Percentiles rank a stretch among this genome's conserved stretches.
Conservation (phyloP, 2,329 filamentous ascomycete species). For the Diaporthe destruens region DNA sequence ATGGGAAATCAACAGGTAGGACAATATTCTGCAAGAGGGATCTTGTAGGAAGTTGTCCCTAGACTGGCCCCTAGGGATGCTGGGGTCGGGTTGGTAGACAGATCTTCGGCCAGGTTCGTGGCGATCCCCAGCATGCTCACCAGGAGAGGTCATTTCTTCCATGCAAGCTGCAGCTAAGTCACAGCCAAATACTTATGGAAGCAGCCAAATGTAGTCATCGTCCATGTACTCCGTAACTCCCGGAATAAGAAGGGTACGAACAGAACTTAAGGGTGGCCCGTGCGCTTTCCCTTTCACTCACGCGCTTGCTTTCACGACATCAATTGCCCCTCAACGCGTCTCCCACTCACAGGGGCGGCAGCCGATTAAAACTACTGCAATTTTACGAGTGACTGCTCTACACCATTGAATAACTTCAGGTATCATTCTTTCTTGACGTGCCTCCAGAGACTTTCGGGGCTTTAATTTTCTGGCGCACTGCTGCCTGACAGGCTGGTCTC, state of each 20-base stretch:
- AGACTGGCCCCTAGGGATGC: no score
- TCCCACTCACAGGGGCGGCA: not conserved
- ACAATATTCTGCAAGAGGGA: no score
- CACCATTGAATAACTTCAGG: not conserved
- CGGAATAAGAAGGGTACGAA: not conserved
- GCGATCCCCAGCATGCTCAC: not conserved
- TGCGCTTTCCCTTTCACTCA: slow-evolving; percentile 17
- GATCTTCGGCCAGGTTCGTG: not conserved
- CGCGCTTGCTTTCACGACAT: slow-evolving; percentile 16
- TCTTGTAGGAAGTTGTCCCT: no score
- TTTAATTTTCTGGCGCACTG: not conserved
- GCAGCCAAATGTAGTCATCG: not conserved
- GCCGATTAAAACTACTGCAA: not conserved
- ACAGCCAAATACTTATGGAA: not conserved
- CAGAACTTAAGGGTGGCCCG: slow-evolving; percentile 3
- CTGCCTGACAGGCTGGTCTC: slow-evolving; percentile 5
- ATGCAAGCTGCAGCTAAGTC: not conserved
- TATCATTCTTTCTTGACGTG: not conserved
- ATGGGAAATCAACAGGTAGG: no score
- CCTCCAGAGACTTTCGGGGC: not conserved
- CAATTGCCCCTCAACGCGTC: slow-evolving; percentile 31
- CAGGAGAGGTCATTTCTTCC: not conserved
- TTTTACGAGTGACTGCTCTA: not conserved
- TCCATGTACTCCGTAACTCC: no score
- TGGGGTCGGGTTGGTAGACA: no score